Percentiles rank a stretch among this genome's conserved stretches.
phyloP scores from a whole-genome alignment of 1,284 basidiomycete species.

The Serendipita sp. region DNA sequence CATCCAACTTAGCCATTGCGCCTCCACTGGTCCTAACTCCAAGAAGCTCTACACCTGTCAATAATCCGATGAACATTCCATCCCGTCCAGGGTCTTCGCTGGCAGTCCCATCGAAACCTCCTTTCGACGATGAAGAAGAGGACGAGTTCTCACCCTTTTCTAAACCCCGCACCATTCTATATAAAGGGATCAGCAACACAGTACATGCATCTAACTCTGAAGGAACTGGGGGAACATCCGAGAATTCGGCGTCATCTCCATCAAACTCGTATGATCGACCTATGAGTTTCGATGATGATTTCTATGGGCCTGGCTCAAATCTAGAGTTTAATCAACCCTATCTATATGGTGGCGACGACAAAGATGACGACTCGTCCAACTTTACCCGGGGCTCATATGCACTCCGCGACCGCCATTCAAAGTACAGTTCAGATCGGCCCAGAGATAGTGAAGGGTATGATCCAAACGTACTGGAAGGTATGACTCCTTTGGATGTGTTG shows the following conservation, averaged over 20 bases:
- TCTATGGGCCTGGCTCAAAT: conserved; percentile 29
- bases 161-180: conserved; percentile 11
- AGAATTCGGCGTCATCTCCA: conserved; percentile 9
- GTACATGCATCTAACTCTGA: not conserved
- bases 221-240: conserved; percentile 8
- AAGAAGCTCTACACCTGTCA: conserved; percentile 44
- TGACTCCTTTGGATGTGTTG: conserved; percentile 95
- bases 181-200: conserved; percentile 16
- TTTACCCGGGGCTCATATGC: conserved; percentile 34
- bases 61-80: conserved; percentile 15
- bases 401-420: conserved; percentile 45
- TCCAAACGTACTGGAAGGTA: conserved; percentile 61
- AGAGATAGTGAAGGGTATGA: conserved; percentile 18
- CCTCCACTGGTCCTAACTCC: conserved; percentile 56
- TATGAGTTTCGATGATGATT: conserved; percentile 3
- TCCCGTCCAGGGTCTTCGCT: conserved; percentile 10
- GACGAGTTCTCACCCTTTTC: conserved; percentile 42
- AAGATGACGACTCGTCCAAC: conserved; percentile 65
- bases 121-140: conserved; percentile 28
- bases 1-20: conserved; percentile 78
- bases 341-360: conserved; percentile 37
- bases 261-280: conserved; percentile 7
- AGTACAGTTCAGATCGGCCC: conserved; percentile 41
- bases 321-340: conserved; percentile 40
- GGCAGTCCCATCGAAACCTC: conserved; percentile 18